Evolutionary conservation across 306 rosid genomes (phyloP).

Genomic region (Mimosa bimucronata): DNA sequence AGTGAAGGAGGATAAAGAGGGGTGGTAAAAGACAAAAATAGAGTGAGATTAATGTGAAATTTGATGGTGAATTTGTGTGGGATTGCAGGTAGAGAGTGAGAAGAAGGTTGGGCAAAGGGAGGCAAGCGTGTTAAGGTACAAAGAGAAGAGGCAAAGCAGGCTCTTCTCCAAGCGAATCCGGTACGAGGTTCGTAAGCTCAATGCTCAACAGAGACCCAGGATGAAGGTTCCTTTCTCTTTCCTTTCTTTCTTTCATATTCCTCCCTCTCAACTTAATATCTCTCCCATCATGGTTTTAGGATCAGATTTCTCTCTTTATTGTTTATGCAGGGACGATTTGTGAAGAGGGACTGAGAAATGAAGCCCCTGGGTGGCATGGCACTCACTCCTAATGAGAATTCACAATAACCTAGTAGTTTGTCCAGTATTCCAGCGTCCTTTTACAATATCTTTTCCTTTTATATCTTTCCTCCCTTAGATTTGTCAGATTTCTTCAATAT

Average conservation of each 20-base stretch:
- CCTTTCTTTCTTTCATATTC: no score
- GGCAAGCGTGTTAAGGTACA: slow-evolving; percentile 88
- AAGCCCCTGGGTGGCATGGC: slow-evolving; percentile 14
- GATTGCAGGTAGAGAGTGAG: slow-evolving; percentile 40
- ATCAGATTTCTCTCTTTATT: background rate
- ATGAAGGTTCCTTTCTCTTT: slow-evolving; percentile 64
- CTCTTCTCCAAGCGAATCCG: slow-evolving; percentile 83
- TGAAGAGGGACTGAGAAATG: slow-evolving; percentile 67
- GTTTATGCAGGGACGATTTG: slow-evolving; percentile 85
- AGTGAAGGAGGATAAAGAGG: background rate
- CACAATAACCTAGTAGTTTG: background rate
- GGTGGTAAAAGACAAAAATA: no score
- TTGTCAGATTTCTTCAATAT: slow-evolving; percentile 18
- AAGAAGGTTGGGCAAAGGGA: slow-evolving; percentile 57
- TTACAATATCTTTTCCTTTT: slow-evolving; percentile 18
- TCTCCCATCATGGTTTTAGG: no score
- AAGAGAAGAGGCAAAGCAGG: slow-evolving; percentile 80
- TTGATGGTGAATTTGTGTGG: background rate
- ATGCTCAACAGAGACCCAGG: slow-evolving; percentile 92
- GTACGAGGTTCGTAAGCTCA: slow-evolving; percentile 85
- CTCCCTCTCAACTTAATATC: no score
- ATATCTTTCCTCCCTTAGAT: background rate
- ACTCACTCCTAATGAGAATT: slow-evolving; percentile 21
- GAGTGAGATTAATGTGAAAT: background rate
- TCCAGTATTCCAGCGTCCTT: slow-evolving; percentile 22